A percentile compares a stretch with the other conserved stretches of the same genome.
phyloP scores from a whole-genome alignment of 495 filamentous ascomycete species.

The Penicillium maclennaniae region DNA sequence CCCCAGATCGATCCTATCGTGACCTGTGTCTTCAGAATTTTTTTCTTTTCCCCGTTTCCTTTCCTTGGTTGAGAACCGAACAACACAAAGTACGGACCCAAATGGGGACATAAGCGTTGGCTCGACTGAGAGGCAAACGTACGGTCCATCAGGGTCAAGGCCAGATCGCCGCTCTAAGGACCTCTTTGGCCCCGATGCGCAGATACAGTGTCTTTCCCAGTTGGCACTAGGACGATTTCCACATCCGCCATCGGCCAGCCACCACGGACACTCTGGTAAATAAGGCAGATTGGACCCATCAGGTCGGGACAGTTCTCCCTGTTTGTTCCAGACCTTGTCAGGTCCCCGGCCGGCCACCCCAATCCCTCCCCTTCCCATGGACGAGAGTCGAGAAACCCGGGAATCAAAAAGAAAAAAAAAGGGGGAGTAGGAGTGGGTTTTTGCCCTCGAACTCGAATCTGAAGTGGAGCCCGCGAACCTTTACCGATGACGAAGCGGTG shows the following conservation, averaged over 20 bases:
- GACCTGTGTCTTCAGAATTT: background rate
- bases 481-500: background rate
- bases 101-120: background rate
- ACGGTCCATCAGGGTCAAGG: background rate
- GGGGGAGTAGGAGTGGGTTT: background rate
- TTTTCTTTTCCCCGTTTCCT: background rate
- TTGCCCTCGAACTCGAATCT: background rate
- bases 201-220: background rate
- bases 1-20: background rate
- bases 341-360: background rate
- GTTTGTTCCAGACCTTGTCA: background rate
- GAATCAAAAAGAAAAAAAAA: slow-evolving; percentile 1
- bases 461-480: slow-evolving; percentile 4
- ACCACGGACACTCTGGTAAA: background rate
- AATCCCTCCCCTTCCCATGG: background rate
- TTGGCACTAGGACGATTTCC: background rate
- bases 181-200: background rate
- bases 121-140: background rate
- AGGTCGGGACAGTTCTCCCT: background rate
- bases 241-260: slow-evolving; percentile 2
- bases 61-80: background rate
- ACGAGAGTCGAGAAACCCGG: background rate
- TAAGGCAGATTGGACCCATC: background rate
- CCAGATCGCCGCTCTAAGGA: background rate
- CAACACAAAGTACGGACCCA: background rate